Evolutionary conservation across 2,329 filamentous ascomycete species (phyloP), one percentile per base, ranked within the genome.

Genomic region (Arthroderma sp.): DNA sequence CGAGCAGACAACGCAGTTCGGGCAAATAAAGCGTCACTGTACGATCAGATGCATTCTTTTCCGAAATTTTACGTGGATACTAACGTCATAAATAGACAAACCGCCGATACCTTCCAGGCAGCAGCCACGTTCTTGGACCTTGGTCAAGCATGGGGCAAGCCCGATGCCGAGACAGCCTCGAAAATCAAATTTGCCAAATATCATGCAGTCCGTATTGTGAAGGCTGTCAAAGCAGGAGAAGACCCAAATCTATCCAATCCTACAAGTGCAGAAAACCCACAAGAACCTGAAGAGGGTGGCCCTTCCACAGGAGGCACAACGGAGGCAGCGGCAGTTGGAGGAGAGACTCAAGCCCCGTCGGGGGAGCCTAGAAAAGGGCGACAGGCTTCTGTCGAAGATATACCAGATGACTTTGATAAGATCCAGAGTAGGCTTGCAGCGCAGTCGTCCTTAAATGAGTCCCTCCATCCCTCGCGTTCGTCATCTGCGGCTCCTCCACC

Each of bases 161-260:
- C 85, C 9, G 88, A 95, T 35, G 73, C 81, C 0, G 90, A 97
- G 66, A 82, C 85, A 19, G 78, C 83, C 39, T 82, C 89, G 56
- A 97, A 95, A 77, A 89, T 91, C 73, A 96, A 94, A 70, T 98
- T 88, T 69, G 90, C 91, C 43, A 98, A 97, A 72, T 98, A 88
- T 80, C 94, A 97, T 70, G 91, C 91, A 1, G 76, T 91, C 37
- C 83, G 93, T 58, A 98, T 98, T 67, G 79, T 87, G 15, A 95
- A 88, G 72, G 93, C 93, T 9, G 81, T 96, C 66, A 93, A 91
- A 67, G 87, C 91, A 41, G 90, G 90, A 56, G 85, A 88, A 63
- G 91, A 98, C 67, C 93, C 93, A 2, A 98, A 98, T 71, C 83
- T 86, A 57, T 87, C 88, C 6, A 97, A 97, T 66, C 91, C 91